These are phyloP conservation scores for Solanum hybrid DNA, from an alignment of 305 asterid species.

Conservation along the genomic window DNA sequence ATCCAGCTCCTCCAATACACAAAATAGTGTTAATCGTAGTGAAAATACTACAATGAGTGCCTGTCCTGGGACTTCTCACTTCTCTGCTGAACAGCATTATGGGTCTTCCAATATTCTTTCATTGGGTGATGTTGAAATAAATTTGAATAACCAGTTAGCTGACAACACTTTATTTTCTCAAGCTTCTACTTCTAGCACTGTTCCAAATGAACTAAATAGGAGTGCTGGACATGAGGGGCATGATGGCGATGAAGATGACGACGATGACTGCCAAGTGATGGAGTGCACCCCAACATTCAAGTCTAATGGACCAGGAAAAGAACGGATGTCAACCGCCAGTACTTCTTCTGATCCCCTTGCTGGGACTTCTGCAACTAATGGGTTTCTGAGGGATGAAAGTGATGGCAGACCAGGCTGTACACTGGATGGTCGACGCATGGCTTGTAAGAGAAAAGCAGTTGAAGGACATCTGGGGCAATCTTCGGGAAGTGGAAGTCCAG, in stretches of 20 bases:
- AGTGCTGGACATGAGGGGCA: slow-evolving; percentile 24
- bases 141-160: slow-evolving; percentile 19
- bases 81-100: slow-evolving; percentile 27
- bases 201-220: slow-evolving; percentile 45
- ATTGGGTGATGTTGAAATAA: slow-evolving; percentile 26
- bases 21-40: slow-evolving; percentile 25
- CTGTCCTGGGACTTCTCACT: slow-evolving; percentile 22
- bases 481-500: slow-evolving; percentile 59
- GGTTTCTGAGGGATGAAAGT: slow-evolving; percentile 27
- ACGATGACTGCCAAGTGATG: slow-evolving; percentile 39
- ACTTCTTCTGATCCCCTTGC: slow-evolving; percentile 34
- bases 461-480: slow-evolving; percentile 60
- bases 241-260: slow-evolving; percentile 35
- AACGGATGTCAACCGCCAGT: slow-evolving; percentile 22
- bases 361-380: slow-evolving; percentile 24
- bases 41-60: slow-evolving; percentile 28
- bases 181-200: slow-evolving; percentile 25
- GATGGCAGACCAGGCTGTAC: slow-evolving; percentile 43
- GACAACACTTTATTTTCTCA: slow-evolving; percentile 24
- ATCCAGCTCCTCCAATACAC: slow-evolving; percentile 46
- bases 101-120: slow-evolving; percentile 34
- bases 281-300: slow-evolving; percentile 29
- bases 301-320: slow-evolving; percentile 32
- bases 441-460: slow-evolving; percentile 71
- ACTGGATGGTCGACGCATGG: slow-evolving; percentile 36